Conservation (phyloP, 2,329 filamentous ascomycete genomes). For the Pyricularia grisea region DNA sequence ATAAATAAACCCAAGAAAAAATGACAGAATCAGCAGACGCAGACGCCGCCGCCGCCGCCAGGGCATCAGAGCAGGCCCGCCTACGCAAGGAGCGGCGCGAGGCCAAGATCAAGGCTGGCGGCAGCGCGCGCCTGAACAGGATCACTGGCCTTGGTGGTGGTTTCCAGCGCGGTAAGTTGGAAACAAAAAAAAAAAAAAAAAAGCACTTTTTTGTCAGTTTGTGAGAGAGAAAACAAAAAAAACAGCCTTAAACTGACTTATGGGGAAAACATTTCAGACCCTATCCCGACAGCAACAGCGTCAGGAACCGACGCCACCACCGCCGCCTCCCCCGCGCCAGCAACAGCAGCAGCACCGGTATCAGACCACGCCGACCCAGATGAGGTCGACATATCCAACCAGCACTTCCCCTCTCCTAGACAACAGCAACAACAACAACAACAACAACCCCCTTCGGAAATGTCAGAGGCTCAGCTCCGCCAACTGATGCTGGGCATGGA, state of each 20-base stretch:
- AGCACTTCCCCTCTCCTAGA: constrained; percentile 37
- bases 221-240: background rate
- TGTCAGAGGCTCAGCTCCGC: constrained; percentile 52
- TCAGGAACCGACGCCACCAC: background rate
- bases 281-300: background rate
- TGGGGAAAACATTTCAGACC: background rate
- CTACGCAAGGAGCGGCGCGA: constrained; percentile 71
- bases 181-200: background rate
- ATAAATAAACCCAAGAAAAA: background rate
- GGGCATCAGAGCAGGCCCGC: constrained; percentile 57
- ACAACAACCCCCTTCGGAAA: constrained; percentile 4
- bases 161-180: constrained; percentile 31
- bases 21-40: constrained; percentile 16
- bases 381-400: constrained; percentile 71
- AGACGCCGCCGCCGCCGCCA: constrained; percentile 39
- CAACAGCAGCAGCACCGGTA: constrained; percentile 7
- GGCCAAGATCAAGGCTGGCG: constrained; percentile 67
- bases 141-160: constrained; percentile 64
- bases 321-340: too few species aligned
- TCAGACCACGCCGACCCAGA: constrained; percentile 52
- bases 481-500: constrained; percentile 56
- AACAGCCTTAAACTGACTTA: background rate
- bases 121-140: constrained; percentile 59
- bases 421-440: constrained; percentile 17
- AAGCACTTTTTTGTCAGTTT: too few species aligned